phyloP scores from a whole-genome alignment of 2,329 filamentous ascomycete species.

The Ceratocystiopsis minuta region DNA sequence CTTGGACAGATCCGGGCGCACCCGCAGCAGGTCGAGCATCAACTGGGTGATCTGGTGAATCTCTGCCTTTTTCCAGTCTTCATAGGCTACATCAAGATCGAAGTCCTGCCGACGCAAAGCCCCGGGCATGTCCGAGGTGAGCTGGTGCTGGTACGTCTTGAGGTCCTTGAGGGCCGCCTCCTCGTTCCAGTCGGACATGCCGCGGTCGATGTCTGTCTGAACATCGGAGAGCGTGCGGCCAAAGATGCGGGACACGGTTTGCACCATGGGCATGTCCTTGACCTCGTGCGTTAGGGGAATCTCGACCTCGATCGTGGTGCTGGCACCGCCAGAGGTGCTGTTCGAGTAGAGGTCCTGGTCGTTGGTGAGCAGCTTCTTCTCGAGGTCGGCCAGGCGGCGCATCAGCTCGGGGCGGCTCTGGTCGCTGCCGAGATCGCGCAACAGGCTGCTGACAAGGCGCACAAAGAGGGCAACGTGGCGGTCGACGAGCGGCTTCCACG shows the following conservation, averaged over 20 bases:
- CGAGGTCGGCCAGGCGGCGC: conserved; percentile 58
- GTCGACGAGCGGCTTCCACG: conserved; percentile 83
- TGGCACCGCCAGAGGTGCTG: conserved; percentile 37
- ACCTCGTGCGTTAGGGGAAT: conserved; percentile 78
- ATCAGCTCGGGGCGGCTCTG: conserved; percentile 74
- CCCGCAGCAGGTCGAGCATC: conserved; percentile 78
- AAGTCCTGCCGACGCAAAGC: conserved; percentile 77
- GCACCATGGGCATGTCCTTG: conserved; percentile 91
- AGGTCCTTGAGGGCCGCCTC: conserved; percentile 79
- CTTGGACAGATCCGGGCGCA: conserved; percentile 71
- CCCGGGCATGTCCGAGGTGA: conserved; percentile 61
- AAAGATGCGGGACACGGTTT: conserved; percentile 74
- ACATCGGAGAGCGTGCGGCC: conserved; percentile 60
- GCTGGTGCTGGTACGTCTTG: conserved; percentile 79
- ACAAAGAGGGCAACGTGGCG: conserved; percentile 90
- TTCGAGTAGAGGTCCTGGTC: conserved; percentile 70
- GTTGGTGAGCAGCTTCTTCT: conserved; percentile 85
- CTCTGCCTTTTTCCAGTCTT: conserved; percentile 83
- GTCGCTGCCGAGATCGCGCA: conserved; percentile 71
- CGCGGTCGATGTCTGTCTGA: conserved; percentile 71
- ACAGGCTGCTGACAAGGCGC: conserved; percentile 59
- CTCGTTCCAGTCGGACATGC: conserved; percentile 73
- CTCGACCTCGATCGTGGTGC: conserved; percentile 55
- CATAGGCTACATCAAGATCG: conserved; percentile 72
- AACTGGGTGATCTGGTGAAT: conserved; percentile 74